Conservation (phyloP, 176 grass and related monocot species). For the Phyllostachys edulis region DNA sequence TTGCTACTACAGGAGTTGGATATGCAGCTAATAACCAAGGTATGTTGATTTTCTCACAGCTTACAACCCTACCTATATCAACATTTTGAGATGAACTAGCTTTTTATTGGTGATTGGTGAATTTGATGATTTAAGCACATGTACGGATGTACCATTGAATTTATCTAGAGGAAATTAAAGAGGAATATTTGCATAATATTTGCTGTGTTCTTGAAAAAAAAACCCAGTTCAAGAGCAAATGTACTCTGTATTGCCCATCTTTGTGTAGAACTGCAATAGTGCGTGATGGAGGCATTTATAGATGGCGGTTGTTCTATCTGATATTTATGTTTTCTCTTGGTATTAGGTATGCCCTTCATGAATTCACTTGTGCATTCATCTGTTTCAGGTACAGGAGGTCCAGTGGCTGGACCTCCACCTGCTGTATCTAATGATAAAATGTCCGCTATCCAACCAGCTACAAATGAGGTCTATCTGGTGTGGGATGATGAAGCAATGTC, state of each 20-base stretch:
- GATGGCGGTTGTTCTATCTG: not conserved
- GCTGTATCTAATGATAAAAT: slow-evolving; percentile 65
- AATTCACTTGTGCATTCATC: slow-evolving; percentile 49
- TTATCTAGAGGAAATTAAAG: slow-evolving; percentile 1
- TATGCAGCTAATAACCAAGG: slow-evolving; percentile 65
- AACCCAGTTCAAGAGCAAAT: not conserved
- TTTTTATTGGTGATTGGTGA: not conserved
- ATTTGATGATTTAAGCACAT: not conserved
- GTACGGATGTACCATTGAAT: not conserved
- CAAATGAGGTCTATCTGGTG: slow-evolving; percentile 88
- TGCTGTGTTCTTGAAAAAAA: slow-evolving; percentile 1
- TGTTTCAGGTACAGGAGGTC: slow-evolving; percentile 55
- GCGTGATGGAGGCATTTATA: not conserved
- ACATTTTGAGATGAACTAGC: not conserved
- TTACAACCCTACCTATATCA: not conserved
- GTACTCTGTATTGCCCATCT: not conserved
- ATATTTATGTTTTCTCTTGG: slow-evolving; percentile 19
- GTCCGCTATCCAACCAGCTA: slow-evolving; percentile 50
- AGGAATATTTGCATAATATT: not conserved
- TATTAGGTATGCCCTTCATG: slow-evolving; percentile 31
- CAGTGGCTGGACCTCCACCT: slow-evolving; percentile 45
- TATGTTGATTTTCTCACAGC: slow-evolving; percentile 30
- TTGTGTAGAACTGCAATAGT: not conserved
- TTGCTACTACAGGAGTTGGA: slow-evolving; percentile 43
- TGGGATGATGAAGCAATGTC: slow-evolving; percentile 99